Conservation (phyloP, 1,284 basidiomycete species). For the Garcileccinum viscosum region DNA sequence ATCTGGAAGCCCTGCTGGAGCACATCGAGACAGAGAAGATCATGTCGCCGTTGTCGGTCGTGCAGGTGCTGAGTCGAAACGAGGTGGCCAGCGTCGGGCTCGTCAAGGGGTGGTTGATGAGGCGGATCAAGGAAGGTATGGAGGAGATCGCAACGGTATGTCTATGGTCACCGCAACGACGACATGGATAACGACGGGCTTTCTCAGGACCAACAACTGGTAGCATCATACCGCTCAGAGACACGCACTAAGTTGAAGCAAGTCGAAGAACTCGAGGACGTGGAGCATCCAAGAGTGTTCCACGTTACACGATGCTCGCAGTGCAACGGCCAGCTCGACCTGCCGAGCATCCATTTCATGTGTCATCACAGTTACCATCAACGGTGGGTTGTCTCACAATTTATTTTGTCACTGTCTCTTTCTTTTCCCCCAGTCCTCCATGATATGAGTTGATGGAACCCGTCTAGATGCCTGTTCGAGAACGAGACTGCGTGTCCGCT, state of each 20-base stretch:
- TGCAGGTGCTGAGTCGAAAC: slow-evolving; percentile 88
- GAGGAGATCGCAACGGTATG: slow-evolving; percentile 83
- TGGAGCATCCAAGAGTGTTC: slow-evolving; percentile 83
- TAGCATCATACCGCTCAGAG: slow-evolving; percentile 86
- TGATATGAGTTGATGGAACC: neutral
- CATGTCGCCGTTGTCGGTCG: slow-evolving; percentile 87
- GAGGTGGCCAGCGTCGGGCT: slow-evolving; percentile 88
- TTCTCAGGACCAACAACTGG: slow-evolving; percentile 82
- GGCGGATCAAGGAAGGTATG: slow-evolving; percentile 74
- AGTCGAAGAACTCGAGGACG: slow-evolving; percentile 81
- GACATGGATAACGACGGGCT: neutral
- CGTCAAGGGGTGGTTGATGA: slow-evolving; percentile 88
- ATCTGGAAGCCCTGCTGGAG: slow-evolving; percentile 75
- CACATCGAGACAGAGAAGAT: slow-evolving; percentile 81
- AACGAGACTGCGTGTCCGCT: slow-evolving; percentile 88
- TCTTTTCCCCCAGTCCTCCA: neutral
- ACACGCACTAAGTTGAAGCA: slow-evolving; percentile 83
- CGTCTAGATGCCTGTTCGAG: slow-evolving; percentile 76
- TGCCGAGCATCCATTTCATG: slow-evolving; percentile 97
- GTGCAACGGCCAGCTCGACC: slow-evolving; percentile 87
- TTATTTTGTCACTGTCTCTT: neutral
- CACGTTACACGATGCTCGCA: slow-evolving; percentile 91
- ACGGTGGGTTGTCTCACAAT: slow-evolving; percentile 51
- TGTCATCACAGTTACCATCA: slow-evolving; percentile 98
- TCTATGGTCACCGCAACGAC: slow-evolving; percentile 10